These are phyloP conservation scores for Hygrocybe punicea DNA, from an alignment of 768 basidiomycete species.

Conservation along the genomic window DNA sequence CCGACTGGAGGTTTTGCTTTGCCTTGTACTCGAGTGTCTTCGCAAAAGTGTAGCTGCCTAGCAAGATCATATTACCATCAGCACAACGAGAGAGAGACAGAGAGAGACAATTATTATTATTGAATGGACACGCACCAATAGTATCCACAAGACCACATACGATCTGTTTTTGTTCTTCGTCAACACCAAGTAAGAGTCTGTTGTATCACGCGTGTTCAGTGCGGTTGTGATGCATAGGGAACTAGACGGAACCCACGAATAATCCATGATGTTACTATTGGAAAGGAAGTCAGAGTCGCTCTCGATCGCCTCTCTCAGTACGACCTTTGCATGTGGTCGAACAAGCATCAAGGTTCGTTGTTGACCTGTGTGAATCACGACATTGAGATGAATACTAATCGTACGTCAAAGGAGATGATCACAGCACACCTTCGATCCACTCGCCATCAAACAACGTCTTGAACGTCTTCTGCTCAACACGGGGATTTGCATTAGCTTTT, in stretches of 20 bases:
- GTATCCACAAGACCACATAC: conserved; percentile 81
- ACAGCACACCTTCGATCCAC: conserved; percentile 69
- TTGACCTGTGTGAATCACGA: conserved; percentile 45
- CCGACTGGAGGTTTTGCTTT: conserved; percentile 68
- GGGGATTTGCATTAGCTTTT: conserved; percentile 42
- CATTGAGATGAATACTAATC: background rate
- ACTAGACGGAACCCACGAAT: conserved; percentile 50
- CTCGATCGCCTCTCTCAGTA: conserved; percentile 64
- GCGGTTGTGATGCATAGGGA: background rate
- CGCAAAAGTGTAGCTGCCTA: conserved; percentile 79
- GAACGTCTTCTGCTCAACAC: conserved; percentile 33
- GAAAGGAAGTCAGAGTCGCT: conserved; percentile 73
- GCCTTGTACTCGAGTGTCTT: conserved; percentile 86
- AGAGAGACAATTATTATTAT: background rate
- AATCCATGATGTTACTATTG: conserved; percentile 81
- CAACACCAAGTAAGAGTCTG: conserved; percentile 71
- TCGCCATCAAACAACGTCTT: conserved; percentile 77
- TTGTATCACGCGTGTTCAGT: background rate
- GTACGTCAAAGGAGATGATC: background rate
- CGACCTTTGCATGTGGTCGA: conserved; percentile 68
- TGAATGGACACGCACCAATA: conserved; percentile 48
- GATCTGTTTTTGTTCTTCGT: conserved; percentile 62
- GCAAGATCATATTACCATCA: background rate
- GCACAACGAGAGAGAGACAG: background rate
- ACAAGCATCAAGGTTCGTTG: conserved; percentile 62